Evolutionary conservation across 352 stramenopile species (phyloP), one percentile per base, ranked within the genome.

Genomic region (Globisporangium cylindrosporum): DNA sequence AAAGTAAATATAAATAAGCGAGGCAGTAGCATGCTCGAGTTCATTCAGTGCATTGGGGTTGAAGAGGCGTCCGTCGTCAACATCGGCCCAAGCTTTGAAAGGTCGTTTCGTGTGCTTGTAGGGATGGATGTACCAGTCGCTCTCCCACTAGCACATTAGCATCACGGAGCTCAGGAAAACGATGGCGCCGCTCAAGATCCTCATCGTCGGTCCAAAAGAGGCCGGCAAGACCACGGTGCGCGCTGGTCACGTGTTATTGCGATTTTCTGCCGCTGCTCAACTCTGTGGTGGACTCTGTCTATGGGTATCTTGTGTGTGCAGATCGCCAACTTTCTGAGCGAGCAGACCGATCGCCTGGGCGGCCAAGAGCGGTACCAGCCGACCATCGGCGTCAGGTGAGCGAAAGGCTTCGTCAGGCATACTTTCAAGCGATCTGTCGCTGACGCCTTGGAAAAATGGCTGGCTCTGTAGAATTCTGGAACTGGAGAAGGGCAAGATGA

Each of bases 281-380:
- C 20, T 46, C 20, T 20, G 3, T 34, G 9, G 22, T 22, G 27
- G 15, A 48, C 41, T 15, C 5, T 38, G 27, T 46, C 2, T 32
- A 27, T 43, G 36, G 36, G 10, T 43, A 43, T 43, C 38, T 20
- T 46, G 38, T 34, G 8, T 66, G 15, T 5, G 12, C 61, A 92
- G 80, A 93, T 97, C 59, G 81, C 83, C 46, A 96, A 97, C 74
- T 93, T 91, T 59, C 72, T 97, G 12, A 75, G 71, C 2, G 90
- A 92, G 38, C 79, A 89, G 48, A 81, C 77, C 10, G 79, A 91
- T 61, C 71, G 83, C 27, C 71, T 90, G 2, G 80, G 82, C 4
- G 70, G 75, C 12, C 79, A 83, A 32, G 82, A 90, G 38, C 82
- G 71, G 36, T 93, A 92, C 60, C 76, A 88, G 66, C 85, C 87